Conservation (phyloP, 108 stramenopile species). For the Pseudonitzschia multistriata region DNA sequence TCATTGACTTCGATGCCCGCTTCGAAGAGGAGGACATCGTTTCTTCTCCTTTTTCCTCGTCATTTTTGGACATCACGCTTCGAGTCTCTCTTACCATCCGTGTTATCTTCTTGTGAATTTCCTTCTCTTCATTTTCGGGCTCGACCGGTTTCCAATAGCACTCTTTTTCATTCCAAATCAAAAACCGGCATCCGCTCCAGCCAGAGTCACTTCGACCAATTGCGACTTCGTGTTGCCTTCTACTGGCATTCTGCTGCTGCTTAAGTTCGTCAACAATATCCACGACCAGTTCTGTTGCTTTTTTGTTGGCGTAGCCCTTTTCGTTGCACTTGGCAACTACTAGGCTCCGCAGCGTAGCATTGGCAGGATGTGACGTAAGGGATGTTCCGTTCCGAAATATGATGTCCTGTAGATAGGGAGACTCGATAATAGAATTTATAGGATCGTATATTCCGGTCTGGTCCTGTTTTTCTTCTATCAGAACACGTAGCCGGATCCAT, state of each 20-base stretch:
- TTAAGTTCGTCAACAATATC: not conserved
- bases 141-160: conserved; percentile 5
- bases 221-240: not conserved
- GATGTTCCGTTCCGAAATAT: conserved; percentile 8
- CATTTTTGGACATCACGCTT: no score
- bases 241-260: not conserved
- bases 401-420: conserved; percentile 4
- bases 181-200: not conserved
- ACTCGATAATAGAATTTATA: not conserved
- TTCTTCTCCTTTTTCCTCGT: not conserved
- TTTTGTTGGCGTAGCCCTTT: not conserved
- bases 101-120: not conserved
- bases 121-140: conserved; percentile 4
- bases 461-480: not conserved
- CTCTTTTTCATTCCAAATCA: conserved; percentile 4
- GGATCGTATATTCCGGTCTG: no score
- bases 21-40: not conserved
- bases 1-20: not conserved
- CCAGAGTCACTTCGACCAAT: not conserved
- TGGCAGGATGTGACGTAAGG: conserved; percentile 1
- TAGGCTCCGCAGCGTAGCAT: not conserved
- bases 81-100: not conserved
- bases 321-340: not conserved
- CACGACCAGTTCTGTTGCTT: not conserved
- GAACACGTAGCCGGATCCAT: conserved; percentile 16